A percentile compares a stretch with the other conserved stretches of the same genome.
These are phyloP conservation scores for Paulownia fortunei DNA, from an alignment of 257 asterid species.

Conservation along the genomic window DNA sequence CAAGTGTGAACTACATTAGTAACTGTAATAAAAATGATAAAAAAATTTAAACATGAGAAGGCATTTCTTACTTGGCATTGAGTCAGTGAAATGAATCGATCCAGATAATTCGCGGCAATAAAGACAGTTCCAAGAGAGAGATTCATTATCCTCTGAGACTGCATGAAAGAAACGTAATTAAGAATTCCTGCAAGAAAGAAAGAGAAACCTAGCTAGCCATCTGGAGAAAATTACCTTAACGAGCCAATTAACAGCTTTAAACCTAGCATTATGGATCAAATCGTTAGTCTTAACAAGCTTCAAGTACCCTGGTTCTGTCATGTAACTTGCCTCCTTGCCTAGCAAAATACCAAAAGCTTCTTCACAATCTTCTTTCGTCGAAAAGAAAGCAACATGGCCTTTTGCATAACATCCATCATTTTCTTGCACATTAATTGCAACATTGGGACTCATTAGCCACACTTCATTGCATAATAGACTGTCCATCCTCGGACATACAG, in stretches of 20 bases:
- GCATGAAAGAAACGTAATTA: too few species aligned
- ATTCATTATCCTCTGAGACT: conserved; percentile 64
- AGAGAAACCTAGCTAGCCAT: too few species aligned
- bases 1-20: neutral
- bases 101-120: conserved; percentile 69
- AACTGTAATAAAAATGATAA: neutral
- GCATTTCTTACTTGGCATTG: conserved; percentile 53
- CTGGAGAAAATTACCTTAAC: conserved; percentile 56
- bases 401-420: neutral
- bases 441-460: conserved; percentile 50
- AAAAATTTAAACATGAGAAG: neutral
- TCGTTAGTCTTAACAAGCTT: conserved; percentile 28
- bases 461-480: conserved; percentile 61
- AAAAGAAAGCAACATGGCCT: neutral
- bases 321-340: conserved; percentile 47
- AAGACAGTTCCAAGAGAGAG: conserved; percentile 59
- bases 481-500: conserved; percentile 24
- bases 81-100: conserved; percentile 61
- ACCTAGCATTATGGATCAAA: conserved; percentile 46
- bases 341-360: conserved; percentile 40
- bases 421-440: conserved; percentile 7
- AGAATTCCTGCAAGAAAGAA: too few species aligned
- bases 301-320: conserved; percentile 48
- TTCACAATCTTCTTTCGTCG: conserved; percentile 47
- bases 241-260: conserved; percentile 55